Percentiles rank a stretch among this genome's conserved stretches.
phyloP scores from a whole-genome alignment of 225 moss, liverwort and hornwort species.

The Thuidium tamariscinum region DNA sequence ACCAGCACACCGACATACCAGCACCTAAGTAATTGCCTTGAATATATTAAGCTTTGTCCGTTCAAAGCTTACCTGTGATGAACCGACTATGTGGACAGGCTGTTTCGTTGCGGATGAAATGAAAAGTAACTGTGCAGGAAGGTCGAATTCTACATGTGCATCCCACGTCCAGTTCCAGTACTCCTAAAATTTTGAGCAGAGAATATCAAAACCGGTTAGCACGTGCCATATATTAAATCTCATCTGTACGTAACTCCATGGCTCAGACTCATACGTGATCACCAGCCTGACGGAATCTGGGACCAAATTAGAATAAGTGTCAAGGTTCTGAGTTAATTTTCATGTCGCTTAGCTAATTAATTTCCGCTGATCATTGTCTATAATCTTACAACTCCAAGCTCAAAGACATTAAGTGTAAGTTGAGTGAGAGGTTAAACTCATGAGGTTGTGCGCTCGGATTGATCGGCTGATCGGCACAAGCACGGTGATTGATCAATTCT shows the following conservation, averaged over 20 bases:
- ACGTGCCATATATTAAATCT: not conserved
- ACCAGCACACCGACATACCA: not conserved
- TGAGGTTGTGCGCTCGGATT: not conserved
- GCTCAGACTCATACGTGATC: not conserved
- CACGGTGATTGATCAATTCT: not conserved
- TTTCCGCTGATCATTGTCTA: not conserved
- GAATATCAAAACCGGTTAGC: not conserved
- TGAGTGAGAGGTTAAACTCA: not conserved
- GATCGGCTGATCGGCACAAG: not conserved
- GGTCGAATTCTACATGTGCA: slow-evolving; percentile 43
- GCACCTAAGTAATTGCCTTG: not conserved
- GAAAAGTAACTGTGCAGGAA: slow-evolving; percentile 33
- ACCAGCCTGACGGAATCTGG: not conserved
- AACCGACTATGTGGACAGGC: slow-evolving; percentile 44
- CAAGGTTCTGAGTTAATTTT: not conserved
- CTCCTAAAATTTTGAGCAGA: slow-evolving; percentile 11
- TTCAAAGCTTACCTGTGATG: slow-evolving; percentile 45
- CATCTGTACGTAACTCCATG: not conserved
- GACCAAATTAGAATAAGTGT: not conserved
- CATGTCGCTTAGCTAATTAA: not conserved
- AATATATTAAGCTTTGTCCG: not conserved
- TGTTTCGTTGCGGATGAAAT: slow-evolving; percentile 6
- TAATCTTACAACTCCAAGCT: not conserved
- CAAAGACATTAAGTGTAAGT: not conserved
- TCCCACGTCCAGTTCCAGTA: slow-evolving; percentile 91